Evolutionary conservation across 2,329 filamentous ascomycete species (phyloP).

Genomic region (Botrytis hyacinthi): DNA sequence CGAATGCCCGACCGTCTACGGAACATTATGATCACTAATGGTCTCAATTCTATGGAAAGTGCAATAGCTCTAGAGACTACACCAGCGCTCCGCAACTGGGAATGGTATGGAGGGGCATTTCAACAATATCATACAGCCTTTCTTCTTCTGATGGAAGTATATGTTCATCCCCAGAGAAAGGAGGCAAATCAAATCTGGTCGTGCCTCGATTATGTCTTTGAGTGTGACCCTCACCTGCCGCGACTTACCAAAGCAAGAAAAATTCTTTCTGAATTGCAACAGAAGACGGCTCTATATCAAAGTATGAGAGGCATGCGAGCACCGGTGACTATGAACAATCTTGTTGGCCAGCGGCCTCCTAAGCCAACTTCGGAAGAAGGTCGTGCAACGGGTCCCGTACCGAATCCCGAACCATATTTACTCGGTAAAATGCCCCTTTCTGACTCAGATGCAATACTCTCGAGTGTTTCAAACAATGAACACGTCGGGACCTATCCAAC

Average conservation of each 20-base stretch:
- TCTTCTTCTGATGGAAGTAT: slow-evolving; percentile 66
- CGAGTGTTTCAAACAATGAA: not conserved
- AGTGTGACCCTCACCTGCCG: slow-evolving; percentile 51
- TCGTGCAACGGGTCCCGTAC: not conserved
- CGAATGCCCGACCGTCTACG: slow-evolving; percentile 60
- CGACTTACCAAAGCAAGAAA: slow-evolving; percentile 57
- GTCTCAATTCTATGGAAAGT: slow-evolving; percentile 53
- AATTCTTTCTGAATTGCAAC: slow-evolving; percentile 61
- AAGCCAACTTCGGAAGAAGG: not conserved
- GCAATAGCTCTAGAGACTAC: slow-evolving; percentile 54
- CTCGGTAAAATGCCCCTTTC: not conserved
- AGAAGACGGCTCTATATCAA: slow-evolving; percentile 59
- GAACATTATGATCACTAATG: slow-evolving; percentile 62
- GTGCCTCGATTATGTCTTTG: slow-evolving; percentile 67
- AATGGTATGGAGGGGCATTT: slow-evolving; percentile 69
- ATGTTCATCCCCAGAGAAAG: slow-evolving; percentile 44
- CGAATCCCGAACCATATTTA: not conserved
- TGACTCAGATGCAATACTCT: slow-evolving; percentile 1
- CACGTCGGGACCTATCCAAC: not conserved
- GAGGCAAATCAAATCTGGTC: slow-evolving; percentile 67
- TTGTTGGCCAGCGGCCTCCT: slow-evolving; percentile 37
- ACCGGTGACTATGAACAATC: slow-evolving; percentile 41
- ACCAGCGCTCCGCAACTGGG: slow-evolving; percentile 56
- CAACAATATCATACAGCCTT: slow-evolving; percentile 72
- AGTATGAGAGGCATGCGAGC: slow-evolving; percentile 57